Evolutionary conservation across 805 yeast species (phyloP).

Genomic region (Brettanomyces bruxellensis): DNA sequence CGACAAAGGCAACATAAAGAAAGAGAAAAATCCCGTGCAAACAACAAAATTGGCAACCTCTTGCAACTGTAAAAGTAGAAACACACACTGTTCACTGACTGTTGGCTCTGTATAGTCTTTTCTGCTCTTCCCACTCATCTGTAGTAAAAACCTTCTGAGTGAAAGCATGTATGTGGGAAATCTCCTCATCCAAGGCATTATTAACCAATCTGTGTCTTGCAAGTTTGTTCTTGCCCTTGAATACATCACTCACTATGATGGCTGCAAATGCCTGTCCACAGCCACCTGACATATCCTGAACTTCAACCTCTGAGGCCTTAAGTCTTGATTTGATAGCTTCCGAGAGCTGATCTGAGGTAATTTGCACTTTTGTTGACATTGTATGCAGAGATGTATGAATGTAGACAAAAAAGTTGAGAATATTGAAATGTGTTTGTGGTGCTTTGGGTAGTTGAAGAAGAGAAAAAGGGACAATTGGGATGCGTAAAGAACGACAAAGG

Average conservation of each 20-base stretch:
- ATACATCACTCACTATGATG: slow-evolving; percentile 63
- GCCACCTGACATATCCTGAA: slow-evolving; percentile 79
- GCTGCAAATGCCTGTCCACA: slow-evolving; percentile 98
- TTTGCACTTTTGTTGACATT: not conserved
- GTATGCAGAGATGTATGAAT: no score
- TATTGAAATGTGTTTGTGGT: no score
- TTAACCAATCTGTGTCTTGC: slow-evolving; percentile 85
- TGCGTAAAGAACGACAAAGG: not conserved
- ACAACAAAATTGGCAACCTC: no score
- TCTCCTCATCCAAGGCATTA: slow-evolving; percentile 69
- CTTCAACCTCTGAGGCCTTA: slow-evolving; percentile 58
- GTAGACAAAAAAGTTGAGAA: no score
- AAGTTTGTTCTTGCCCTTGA: slow-evolving; percentile 75
- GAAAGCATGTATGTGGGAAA: slow-evolving; percentile 85
- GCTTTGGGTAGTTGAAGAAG: not conserved
- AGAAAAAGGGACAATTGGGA: not conserved
- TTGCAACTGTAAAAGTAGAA: no score
- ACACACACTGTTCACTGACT: not conserved
- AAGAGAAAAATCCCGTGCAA: no score
- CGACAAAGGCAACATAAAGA: no score
- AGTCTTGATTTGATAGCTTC: slow-evolving; percentile 44
- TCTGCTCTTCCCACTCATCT: slow-evolving; percentile 67
- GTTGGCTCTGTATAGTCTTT: slow-evolving; percentile 14
- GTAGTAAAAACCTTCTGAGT: slow-evolving; percentile 86
- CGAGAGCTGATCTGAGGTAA: slow-evolving; percentile 29